Percentiles rank a stretch among this genome's conserved stretches.
These are phyloP conservation scores for Tricholoma sp. DNA, from an alignment of 768 basidiomycete genomes.

Conservation along the genomic window DNA sequence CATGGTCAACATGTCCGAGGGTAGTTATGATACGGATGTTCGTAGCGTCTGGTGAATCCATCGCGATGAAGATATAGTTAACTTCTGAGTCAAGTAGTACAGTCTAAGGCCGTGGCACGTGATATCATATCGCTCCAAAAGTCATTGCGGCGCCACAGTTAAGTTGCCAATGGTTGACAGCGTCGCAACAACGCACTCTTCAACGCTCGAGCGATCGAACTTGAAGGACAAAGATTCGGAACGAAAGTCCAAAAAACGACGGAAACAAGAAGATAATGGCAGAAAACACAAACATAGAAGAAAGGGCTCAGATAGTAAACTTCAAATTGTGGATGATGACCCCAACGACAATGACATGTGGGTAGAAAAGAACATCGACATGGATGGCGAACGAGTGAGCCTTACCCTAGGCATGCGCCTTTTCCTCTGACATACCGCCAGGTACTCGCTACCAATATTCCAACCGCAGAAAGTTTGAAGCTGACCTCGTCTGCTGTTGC, in stretches of 20 bases:
- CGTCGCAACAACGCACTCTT: conserved; percentile 16
- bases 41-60: conserved; percentile 34
- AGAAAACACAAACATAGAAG: conserved; percentile 36
- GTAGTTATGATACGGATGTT: conserved; percentile 79
- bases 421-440: conserved; percentile 22
- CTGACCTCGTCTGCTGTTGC: conserved; percentile 56
- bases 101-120: no score
- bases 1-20: conserved; percentile 91
- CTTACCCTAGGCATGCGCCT: neutral
- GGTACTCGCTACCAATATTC: conserved; percentile 70
- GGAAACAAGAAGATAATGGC: conserved; percentile 40
- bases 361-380: conserved; percentile 83
- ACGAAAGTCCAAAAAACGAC: conserved; percentile 50
- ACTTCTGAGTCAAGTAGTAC: no score
- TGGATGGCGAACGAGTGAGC: conserved; percentile 70
- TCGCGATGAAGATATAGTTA: neutral
- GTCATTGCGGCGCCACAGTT: no score
- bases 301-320: conserved; percentile 38
- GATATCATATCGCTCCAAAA: conserved; percentile 11
- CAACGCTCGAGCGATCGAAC: conserved; percentile 28
- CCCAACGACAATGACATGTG: conserved; percentile 71
- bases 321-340: conserved; percentile 66
- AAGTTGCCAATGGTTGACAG: conserved; percentile 16
- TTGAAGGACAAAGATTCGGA: conserved; percentile 34
- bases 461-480: conserved; percentile 66